Base-by-base conservation (phyloP, 495 filamentous ascomycete species). In the Penicillium parvum region DNA sequence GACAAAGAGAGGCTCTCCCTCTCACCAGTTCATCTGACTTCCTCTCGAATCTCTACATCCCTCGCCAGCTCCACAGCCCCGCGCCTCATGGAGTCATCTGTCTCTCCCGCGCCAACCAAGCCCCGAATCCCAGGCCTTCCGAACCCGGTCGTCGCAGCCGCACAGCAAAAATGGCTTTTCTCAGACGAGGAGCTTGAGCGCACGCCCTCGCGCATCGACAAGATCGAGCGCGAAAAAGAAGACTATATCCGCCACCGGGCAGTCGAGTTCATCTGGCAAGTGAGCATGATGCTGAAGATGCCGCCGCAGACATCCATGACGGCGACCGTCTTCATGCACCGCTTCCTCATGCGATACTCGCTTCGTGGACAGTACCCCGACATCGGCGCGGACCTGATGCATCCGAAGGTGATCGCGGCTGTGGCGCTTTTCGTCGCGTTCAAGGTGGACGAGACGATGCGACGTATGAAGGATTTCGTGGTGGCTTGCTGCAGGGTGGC, bases 401-500 rank as follows among this genome's bases (percentile, higher is more conserved):
- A 96, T 55, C 86, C 94, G 37, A 95, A 94, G 55, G 83, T 90
- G 53, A 85, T 92, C 32, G 92, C 88, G 2, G 92, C 90, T 0
- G 94, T 90, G 0, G 73, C 89, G 3, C 75, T 98, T 5, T 97
- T 96, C 55, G 78, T 98, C 6, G 91, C 92, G 7, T 94, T 90
- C 52, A 98, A 98, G 65, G 90, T 94, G 5, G 92, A 97, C 51
- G 92, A 98, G 59, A 91, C 90, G 57, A 88, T 86, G 56, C 85
- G 90, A 19, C 94, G 92, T 53, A 94, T 95, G 53, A 90, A 85
- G 52, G 89, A 97, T 47, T 70, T 98, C 22, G 86, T 98, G 43
- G 79, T 95, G 16, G 87, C 90, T 0, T 94, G 91, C 54, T 90
- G 88, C 36, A 88, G 89, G 46, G 90, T 96, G 10, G 94, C 91